phyloP scores from a whole-genome alignment of 495 filamentous ascomycete species.

The Talaromyces proteolyticus region DNA sequence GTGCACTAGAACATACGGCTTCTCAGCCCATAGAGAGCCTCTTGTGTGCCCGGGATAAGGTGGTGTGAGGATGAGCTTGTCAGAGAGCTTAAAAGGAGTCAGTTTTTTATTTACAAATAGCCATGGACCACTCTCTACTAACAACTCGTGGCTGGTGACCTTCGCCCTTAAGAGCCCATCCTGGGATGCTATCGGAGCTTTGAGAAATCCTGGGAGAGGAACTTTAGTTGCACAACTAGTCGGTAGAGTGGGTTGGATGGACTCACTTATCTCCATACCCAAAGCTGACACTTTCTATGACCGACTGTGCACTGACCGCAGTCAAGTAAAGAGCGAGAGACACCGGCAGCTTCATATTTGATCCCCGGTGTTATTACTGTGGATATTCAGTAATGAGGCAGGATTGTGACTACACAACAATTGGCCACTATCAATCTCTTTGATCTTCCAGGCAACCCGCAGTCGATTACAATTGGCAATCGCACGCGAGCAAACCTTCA shows the following conservation, averaged over 20 bases:
- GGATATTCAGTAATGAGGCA: no score
- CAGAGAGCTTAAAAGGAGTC: constrained; percentile 55
- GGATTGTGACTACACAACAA: no score
- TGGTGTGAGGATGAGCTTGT: constrained; percentile 89
- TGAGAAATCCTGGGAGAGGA: constrained; percentile 46
- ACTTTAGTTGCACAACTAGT: constrained; percentile 16
- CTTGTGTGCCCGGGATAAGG: constrained; percentile 80
- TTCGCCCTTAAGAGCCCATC: constrained; percentile 66
- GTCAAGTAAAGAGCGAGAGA: constrained; percentile 44
- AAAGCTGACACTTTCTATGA: constrained; percentile 69
- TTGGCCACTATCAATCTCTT: no score
- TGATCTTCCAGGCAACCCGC: no score
- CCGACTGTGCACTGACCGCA: constrained; percentile 52
- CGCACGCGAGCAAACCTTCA: neutral
- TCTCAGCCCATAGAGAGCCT: constrained; percentile 75
- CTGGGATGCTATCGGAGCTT: constrained; percentile 48
- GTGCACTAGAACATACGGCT: constrained; percentile 38
- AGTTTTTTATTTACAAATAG: neutral
- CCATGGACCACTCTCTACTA: constrained; percentile 9
- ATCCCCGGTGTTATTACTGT: no score
- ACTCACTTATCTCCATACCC: constrained; percentile 62
- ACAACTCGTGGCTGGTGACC: constrained; percentile 63
- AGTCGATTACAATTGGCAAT: no score
- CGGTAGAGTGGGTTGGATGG: neutral
- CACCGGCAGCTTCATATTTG: constrained; percentile 32